These are phyloP conservation scores for Pelargonium citronellum DNA, from an alignment of 441 rosid species.

Conservation along the genomic window DNA sequence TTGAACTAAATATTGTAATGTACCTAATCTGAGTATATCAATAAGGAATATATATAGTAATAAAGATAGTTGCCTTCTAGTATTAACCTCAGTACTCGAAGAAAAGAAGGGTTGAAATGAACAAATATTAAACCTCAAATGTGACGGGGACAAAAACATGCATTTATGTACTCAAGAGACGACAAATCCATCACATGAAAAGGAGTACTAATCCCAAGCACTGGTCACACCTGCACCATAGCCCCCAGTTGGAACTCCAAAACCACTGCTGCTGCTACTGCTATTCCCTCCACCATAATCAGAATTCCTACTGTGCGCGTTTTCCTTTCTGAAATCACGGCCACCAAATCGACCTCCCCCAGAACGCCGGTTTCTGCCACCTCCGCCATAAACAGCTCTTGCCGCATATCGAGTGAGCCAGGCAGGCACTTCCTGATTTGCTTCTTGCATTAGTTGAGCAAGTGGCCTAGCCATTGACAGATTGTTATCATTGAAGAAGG, in stretches of 20 bases:
- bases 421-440: constrained; percentile 88
- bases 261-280: constrained; percentile 25
- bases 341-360: constrained; percentile 71
- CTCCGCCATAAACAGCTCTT: constrained; percentile 49
- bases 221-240: constrained; percentile 56
- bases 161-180: constrained; percentile 6
- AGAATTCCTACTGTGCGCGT: constrained; percentile 34
- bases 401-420: constrained; percentile 76
- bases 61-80: not conserved
- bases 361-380: constrained; percentile 59
- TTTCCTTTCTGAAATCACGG: constrained; percentile 62
- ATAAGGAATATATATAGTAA: not conserved
- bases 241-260: constrained; percentile 48
- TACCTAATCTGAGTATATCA: not conserved
- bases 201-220: constrained; percentile 67
- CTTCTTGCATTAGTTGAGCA: constrained; percentile 78
- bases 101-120: not conserved
- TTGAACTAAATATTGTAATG: no score
- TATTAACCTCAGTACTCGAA: not conserved
- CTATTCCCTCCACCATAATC: constrained; percentile 45
- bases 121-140: constrained; percentile 13
- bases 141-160: constrained; percentile 19
- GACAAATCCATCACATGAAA: constrained; percentile 16
- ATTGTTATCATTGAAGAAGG: constrained; percentile 84
- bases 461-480: constrained; percentile 62